Evolutionary conservation across 2,329 filamentous ascomycete species (phyloP), one percentile per base, ranked within the genome.

Genomic region (Pseudocercospora eumusae): DNA sequence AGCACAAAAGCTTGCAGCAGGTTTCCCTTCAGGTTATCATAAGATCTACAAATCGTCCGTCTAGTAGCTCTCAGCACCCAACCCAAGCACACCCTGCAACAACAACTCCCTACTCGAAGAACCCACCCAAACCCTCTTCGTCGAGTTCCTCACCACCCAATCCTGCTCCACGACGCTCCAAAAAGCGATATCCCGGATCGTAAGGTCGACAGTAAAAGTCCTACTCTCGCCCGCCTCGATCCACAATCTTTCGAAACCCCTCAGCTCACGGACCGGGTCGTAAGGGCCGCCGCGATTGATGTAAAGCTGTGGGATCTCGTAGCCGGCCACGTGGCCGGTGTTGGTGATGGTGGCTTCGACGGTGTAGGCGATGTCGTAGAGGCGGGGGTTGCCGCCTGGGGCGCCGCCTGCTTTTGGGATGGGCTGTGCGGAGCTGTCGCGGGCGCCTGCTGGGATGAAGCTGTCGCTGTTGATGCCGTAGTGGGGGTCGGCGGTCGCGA

Each of bases 311-410:
- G 81, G 78, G 52, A 85, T 81, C 64, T 84, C 83, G 40, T 82
- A 79, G 47, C 82, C 83, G 8, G 69, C 70, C 36, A 83, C 71
- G 4, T 69, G 68, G 28, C 83, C 83, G 1, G 80, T 82, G 73
- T 85, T 85, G 66, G 82, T 86, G 65, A 93, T 82, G 15, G 83
- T 85, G 0, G 85, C 86, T 1, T 83, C 83, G 20, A 90, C 84
- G 13, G 80, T 84, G 79, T 88, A 91, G 53, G 91, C 68, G 0
- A 86, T 78, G 60, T 91, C 88, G 78, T 85, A 92, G 1, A 92
- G 82, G 58, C 77, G 75, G 1, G 84, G 81, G 71, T 87, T 87
- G 31, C 85, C 85, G 57, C 83, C 83, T 75, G 81, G 73, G 70
- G 78, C 82, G 77, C 92, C 88, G 56, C 87, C 86, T 28, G 88